Percentiles rank a stretch among this genome's conserved stretches.
Evolutionary conservation across 345 rosid genomes (phyloP).

Genomic region (Gossypium herbaceum): DNA sequence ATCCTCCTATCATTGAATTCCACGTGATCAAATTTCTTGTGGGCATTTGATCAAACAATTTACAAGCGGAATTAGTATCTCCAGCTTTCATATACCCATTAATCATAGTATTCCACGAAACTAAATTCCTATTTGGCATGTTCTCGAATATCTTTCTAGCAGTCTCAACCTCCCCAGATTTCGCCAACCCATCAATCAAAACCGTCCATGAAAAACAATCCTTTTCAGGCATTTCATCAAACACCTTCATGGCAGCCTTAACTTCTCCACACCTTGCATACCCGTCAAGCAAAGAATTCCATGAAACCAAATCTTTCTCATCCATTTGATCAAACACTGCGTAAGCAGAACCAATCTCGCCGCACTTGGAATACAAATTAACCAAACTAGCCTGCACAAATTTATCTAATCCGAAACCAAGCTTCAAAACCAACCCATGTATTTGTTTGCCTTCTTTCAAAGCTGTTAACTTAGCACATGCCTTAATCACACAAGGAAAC

Average conservation of each 20-base stretch:
- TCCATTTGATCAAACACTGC: not conserved
- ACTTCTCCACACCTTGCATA: constrained; percentile 25
- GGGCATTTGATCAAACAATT: constrained; percentile 10
- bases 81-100: constrained; percentile 32
- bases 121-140: constrained; percentile 36
- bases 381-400: constrained; percentile 56
- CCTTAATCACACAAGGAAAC: constrained; percentile 49
- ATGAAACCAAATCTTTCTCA: not conserved
- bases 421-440: constrained; percentile 50
- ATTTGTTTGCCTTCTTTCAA: constrained; percentile 52
- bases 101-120: constrained; percentile 17
- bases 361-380: constrained; percentile 44
- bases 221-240: constrained; percentile 41
- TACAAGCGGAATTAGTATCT: constrained; percentile 32
- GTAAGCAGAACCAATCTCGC: constrained; percentile 26
- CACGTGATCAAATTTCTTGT: constrained; percentile 37
- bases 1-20: constrained; percentile 42
- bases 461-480: constrained; percentile 40
- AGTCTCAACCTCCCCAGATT: constrained; percentile 11
- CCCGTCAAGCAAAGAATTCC: not conserved
- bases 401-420: constrained; percentile 42
- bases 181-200: constrained; percentile 41
- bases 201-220: constrained; percentile 40
- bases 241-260: constrained; percentile 32
- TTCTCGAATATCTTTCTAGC: constrained; percentile 35